Evolutionary conservation across 2,329 filamentous ascomycete genomes (phyloP).

Genomic region (Penicillium brasilianum): DNA sequence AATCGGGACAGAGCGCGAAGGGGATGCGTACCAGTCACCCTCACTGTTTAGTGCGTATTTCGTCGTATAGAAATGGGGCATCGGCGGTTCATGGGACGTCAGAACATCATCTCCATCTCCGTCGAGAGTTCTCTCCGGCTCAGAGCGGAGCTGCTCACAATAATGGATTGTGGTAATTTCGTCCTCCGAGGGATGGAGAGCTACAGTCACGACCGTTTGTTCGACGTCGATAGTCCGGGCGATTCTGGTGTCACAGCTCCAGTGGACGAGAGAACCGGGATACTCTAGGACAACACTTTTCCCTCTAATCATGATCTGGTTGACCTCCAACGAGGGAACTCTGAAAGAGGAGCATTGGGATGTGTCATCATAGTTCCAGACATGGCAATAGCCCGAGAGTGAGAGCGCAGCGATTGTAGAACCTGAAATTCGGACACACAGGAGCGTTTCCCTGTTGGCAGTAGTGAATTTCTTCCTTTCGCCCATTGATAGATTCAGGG

Average conservation of each 20-base stretch:
- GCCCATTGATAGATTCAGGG: slow-evolving; percentile 13
- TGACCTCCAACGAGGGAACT: slow-evolving; percentile 29
- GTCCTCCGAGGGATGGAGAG: slow-evolving; percentile 23
- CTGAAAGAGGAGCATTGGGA: slow-evolving; percentile 32
- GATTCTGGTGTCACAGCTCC: slow-evolving; percentile 24
- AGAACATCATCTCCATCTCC: too few relatives aligned
- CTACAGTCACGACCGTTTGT: slow-evolving; percentile 21
- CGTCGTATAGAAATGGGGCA: background rate
- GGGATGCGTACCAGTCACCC: background rate
- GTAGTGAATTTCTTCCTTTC: slow-evolving; percentile 10
- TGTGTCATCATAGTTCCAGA: slow-evolving; percentile 35
- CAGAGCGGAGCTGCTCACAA: too few relatives aligned
- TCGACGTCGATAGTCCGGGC: slow-evolving; percentile 22
- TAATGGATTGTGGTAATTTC: slow-evolving; percentile 26
- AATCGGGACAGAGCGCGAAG: background rate
- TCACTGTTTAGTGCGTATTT: background rate
- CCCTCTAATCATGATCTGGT: slow-evolving; percentile 28
- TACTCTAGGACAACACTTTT: slow-evolving; percentile 32
- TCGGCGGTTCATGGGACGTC: too few relatives aligned
- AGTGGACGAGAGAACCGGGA: slow-evolving; percentile 29
- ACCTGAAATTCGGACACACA: slow-evolving; percentile 7
- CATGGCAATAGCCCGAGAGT: slow-evolving; percentile 31
- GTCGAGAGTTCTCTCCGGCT: too few relatives aligned
- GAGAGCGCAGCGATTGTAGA: slow-evolving; percentile 13
- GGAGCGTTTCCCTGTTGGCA: slow-evolving; percentile 14